Conservation (phyloP, 148 eudicot species). For the Tetragonia tetragonoides region DNA sequence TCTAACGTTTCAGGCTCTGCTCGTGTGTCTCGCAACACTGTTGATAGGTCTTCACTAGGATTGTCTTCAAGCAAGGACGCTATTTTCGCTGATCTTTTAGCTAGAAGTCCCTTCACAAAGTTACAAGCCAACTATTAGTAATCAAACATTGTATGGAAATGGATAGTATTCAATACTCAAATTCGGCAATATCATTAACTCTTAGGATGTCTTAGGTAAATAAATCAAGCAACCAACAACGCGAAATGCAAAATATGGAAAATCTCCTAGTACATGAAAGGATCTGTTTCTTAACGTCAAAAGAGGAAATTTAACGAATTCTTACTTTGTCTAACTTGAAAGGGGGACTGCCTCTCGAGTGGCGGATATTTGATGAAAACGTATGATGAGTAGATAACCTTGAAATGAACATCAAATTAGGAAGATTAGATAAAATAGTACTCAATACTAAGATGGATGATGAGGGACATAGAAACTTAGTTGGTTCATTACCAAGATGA, state of each 20-base stretch:
- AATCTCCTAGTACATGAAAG: background rate
- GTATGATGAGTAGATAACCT: constrained; percentile 36
- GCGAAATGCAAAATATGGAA: too few relatives aligned
- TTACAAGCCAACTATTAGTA: background rate
- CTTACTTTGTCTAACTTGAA: constrained; percentile 51
- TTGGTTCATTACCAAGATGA: constrained; percentile 20
- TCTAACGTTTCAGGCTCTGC: constrained; percentile 50
- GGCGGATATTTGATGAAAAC: constrained; percentile 28
- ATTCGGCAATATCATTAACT: too few relatives aligned
- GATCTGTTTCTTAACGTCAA: too few relatives aligned
- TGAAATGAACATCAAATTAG: constrained; percentile 7
- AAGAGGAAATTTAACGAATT: background rate
- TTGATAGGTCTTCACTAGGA: constrained; percentile 44
- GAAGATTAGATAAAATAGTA: background rate
- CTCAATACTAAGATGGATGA: background rate
- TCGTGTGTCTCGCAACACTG: constrained; percentile 34
- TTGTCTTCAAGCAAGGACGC: constrained; percentile 38
- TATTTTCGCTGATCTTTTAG: constrained; percentile 52
- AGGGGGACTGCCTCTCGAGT: constrained; percentile 28
- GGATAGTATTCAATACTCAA: too few relatives aligned
- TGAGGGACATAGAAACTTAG: background rate
- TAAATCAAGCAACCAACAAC: too few relatives aligned
- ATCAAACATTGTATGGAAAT: too few relatives aligned
- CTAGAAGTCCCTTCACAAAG: constrained; percentile 42
- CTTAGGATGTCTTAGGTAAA: too few relatives aligned